Evolutionary conservation across 176 grass and related monocot genomes (phyloP).

Genomic region (Lolium multiflorum): DNA sequence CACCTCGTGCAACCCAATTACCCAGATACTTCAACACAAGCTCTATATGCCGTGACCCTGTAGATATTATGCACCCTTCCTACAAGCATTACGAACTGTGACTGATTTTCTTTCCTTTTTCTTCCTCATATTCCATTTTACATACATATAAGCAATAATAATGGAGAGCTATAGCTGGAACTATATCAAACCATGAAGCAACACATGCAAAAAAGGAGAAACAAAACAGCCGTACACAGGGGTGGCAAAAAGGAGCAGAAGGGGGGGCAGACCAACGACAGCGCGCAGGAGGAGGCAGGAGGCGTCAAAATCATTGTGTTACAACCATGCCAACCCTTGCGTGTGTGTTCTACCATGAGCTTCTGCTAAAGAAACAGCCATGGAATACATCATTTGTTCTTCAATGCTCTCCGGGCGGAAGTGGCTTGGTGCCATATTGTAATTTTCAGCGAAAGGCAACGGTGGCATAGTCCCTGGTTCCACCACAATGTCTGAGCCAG

Average conservation of each 20-base stretch:
- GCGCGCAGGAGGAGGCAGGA: conserved; percentile 39
- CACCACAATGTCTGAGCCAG: conserved; percentile 68
- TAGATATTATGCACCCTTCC: conserved; percentile 6
- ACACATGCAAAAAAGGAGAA: conserved; percentile 50
- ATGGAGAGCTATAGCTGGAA: conserved; percentile 67
- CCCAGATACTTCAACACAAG: background rate
- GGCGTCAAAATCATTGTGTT: conserved; percentile 55
- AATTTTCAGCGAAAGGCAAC: conserved; percentile 52
- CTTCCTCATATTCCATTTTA: conserved; percentile 76
- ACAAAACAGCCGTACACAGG: conserved; percentile 47
- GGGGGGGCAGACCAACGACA: conserved; percentile 1
- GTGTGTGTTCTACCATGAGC: conserved; percentile 70
- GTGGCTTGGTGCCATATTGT: conserved; percentile 59
- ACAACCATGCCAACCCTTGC: conserved; percentile 83
- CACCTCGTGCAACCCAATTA: background rate
- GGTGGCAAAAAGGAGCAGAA: conserved; percentile 47
- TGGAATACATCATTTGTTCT: conserved; percentile 98
- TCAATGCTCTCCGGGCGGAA: conserved; percentile 81
- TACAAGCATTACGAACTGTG: conserved; percentile 43
- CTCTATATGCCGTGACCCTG: conserved; percentile 6
- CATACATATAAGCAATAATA: conserved; percentile 77
- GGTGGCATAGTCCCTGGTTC: conserved; percentile 52
- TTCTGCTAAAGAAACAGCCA: conserved; percentile 82
- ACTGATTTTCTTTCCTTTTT: conserved; percentile 71
- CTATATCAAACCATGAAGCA: conserved; percentile 61